Evolutionary conservation across 495 filamentous ascomycete species (phyloP), one percentile per base, ranked within the genome.

Genomic region (Aspergillus sclerotioniger): DNA sequence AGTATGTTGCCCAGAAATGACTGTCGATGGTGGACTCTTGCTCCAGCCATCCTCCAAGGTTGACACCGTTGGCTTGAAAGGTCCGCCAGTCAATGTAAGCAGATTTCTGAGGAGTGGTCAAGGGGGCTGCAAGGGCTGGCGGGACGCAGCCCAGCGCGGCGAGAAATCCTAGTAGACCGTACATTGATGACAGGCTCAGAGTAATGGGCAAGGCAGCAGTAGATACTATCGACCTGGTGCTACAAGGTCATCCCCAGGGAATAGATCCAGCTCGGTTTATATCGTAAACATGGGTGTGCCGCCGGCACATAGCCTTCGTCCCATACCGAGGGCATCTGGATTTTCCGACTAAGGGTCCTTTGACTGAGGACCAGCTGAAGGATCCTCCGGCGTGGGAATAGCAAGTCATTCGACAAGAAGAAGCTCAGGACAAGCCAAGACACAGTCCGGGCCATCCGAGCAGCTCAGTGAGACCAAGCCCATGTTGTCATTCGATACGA

Each of bases 1-100:
- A 60, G 32, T 67, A 57, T 12, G 51, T 58, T 10, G 32, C 51
- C 69, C 69, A 72, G 59, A 64, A 74, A 0, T 50, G 10, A 3
- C 58, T 67, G 56, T 69, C 66, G 32, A 71, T 67, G 8, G 65
- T 69, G 20, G 69, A 67, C 52, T 73, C 71, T 58, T 73, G 69
- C 8, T 63, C 65, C 0, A 73, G 66, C 71, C 69, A 71, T 33
- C 69, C 71, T 8, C 71, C 69, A 12, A 73, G 61, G 33, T 73
- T 73, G 41, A 65, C 66, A 20, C 68, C 68, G 44, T 68, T 51
- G 33, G 59, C 66, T 8, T 62, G 56, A 54, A 67, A 71, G 19
- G 60, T 69, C 39, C 55, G 56, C 67, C 68, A 71, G 53, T 71
- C 47, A 20, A 63, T 53, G 49, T 69, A 69, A 17, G 41, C 39